Base-by-base conservation (phyloP, 1,139 yeast species). In the Kodamaea fungicola region DNA sequence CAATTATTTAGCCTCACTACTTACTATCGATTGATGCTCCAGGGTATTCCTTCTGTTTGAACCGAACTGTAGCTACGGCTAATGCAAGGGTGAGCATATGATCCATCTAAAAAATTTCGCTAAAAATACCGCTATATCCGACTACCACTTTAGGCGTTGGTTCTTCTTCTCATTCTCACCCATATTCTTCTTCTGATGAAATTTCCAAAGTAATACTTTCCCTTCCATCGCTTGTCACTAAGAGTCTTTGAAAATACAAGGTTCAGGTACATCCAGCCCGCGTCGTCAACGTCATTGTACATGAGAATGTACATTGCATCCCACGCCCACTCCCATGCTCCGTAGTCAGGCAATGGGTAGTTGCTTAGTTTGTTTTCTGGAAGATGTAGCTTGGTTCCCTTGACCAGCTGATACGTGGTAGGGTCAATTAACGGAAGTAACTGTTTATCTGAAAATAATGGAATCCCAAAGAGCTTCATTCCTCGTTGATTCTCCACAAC, bases 401-500 rank as follows among this genome's bases (percentile, higher is more conserved):
- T 54, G 5, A 68, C 41, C 35, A 59, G 54, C 53, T 71, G 76
- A 45, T 51, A 74, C 25, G 66, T 57, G 5, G 77, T 65, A 1
- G 89, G 88, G 51, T 83, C 92, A 1, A 75, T 43, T n/a, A 60
- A 25, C 0, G 85, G 85, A 4, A 82, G 48, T 35, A 83, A 63
- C 6, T 83, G 68, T 40, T 74, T 67, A 28, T 71, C 59, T 13
- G 83, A 71, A 49, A 78, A 84, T 32, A 80, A 49, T 0, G 85
- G 84, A 4, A 73, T 72, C 2, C 92, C 92, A 55, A 83, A 71
- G 10, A 81, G 37, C 40, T 78, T 76, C 49, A 77, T 57, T 0
- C 94, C 94, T 22, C 94, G 64, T 57, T 84, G 89, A 57, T 82
- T 80, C 51, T 84, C 92, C 5, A 80, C 60, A 53, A 77, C 49